phyloP scores from a whole-genome alignment of 371 early-diverging fungal genomes.

The Thermomucor indicae-seudaticae region DNA sequence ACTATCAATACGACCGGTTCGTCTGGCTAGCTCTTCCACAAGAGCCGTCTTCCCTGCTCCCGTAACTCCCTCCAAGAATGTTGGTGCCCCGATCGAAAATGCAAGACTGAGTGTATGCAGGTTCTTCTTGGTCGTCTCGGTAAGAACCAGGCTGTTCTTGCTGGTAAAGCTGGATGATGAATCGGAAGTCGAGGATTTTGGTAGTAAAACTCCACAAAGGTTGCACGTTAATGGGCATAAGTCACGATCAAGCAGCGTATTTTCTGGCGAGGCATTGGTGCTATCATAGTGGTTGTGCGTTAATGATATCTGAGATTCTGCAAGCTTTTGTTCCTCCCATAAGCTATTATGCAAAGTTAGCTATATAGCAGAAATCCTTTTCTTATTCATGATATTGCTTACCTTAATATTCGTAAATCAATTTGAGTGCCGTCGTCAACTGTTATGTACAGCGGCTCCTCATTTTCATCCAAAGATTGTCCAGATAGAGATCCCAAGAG shows the following conservation, averaged over 20 bases:
- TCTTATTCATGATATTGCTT: constrained; percentile 1
- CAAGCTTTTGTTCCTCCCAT: constrained; percentile 43
- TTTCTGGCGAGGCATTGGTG: constrained; percentile 6
- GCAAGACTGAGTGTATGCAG: constrained; percentile 79
- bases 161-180: constrained; percentile 1
- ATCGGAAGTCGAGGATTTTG: constrained; percentile 22
- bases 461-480: constrained; percentile 16
- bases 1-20: constrained; percentile 56
- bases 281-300: constrained; percentile 35
- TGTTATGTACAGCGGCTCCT: constrained; percentile 30
- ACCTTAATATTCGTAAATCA: constrained; percentile 48
- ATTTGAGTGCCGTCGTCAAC: constrained; percentile 26
- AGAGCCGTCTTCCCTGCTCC: constrained; percentile 97
- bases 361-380: not conserved
- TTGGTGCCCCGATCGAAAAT: constrained; percentile 80
- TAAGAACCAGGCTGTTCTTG: constrained; percentile 58
- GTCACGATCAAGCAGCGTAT: constrained; percentile 33
- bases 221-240: constrained; percentile 56
- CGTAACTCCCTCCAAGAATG: constrained; percentile 89
- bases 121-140: constrained; percentile 70
- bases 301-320: constrained; percentile 30
- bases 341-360: not conserved
- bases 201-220: constrained; percentile 63
- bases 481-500: constrained; percentile 24
- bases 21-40: constrained; percentile 85